A percentile compares a stretch with the other conserved stretches of the same genome.
Evolutionary conservation across 2,329 filamentous ascomycete genomes (phyloP).

Genomic region (Cercospora citrullina): DNA sequence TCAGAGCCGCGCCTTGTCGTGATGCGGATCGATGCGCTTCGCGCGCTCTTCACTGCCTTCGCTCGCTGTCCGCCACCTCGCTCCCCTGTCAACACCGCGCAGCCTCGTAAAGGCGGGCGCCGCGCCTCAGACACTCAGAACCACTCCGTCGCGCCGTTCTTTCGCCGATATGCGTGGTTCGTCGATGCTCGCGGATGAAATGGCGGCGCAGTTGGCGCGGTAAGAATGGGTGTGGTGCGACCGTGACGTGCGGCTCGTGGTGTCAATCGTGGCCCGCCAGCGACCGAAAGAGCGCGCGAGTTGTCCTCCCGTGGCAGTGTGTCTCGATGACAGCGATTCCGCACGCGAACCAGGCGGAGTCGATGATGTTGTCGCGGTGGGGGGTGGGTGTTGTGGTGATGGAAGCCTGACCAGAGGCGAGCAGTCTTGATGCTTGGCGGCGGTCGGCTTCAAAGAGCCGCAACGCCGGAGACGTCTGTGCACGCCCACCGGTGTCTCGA

Average conservation of each 20-base stretch:
- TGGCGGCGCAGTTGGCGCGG: conserved; percentile 30
- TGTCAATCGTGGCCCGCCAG: conserved; percentile 37
- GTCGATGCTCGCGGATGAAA: conserved; percentile 30
- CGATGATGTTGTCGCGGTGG: conserved; percentile 31
- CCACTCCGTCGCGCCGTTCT: conserved; percentile 20
- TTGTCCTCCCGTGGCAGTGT: conserved; percentile 2
- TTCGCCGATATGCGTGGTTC: conserved; percentile 17
- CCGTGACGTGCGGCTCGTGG: conserved; percentile 19
- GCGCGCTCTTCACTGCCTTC: conserved; percentile 7
- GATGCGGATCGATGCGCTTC: conserved; percentile 8
- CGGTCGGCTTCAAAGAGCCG: conserved; percentile 5
- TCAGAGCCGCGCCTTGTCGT: neutral
- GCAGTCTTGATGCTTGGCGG: conserved; percentile 1
- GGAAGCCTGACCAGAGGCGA: conserved; percentile 1
- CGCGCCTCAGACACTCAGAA: conserved; percentile 27
- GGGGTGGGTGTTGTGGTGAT: conserved; percentile 22
- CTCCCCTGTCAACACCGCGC: conserved; percentile 35
- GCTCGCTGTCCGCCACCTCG: conserved; percentile 29
- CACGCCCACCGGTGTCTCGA: neutral
- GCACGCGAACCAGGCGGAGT: conserved; percentile 33
- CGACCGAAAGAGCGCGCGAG: conserved; percentile 27
- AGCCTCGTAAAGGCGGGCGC: conserved; percentile 37
- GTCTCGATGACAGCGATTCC: conserved; percentile 28
- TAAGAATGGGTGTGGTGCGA: conserved; percentile 22
- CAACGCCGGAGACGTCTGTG: neutral